Base-by-base conservation (phyloP, 352 stramenopile genomes). In the Pythium inflatum region DNA sequence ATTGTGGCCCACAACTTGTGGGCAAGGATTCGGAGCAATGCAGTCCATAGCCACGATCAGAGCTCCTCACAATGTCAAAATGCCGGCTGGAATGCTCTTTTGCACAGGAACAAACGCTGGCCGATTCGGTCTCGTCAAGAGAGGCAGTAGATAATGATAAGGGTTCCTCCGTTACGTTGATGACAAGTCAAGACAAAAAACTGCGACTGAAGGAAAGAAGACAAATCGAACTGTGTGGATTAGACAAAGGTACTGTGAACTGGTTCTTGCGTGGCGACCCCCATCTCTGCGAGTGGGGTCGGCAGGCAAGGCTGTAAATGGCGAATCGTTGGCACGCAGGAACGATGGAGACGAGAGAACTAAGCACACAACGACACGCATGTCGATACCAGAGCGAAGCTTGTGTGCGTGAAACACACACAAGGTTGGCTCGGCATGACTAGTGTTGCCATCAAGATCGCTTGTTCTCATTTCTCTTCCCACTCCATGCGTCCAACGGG, bases 401-500 rank as follows among this genome's bases (percentile, higher is more conserved):
- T 54, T 27, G 9, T 22, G 46, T 20, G 12, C 25, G 18, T 30
- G 6, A 34, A 4, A 54, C 18, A 34, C 46, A 54, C 46, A 54
- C 9, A 27, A 54, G 46, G 46, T 54, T 36, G 46, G 46, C 46
- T 54, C 46, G 30, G 43, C 43, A 1, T 22, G n/a, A 41, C 34
- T 41, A 9, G 16, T 7, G 24, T 13, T n/a, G n/a, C n/a, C n/a
- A n/a, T n/a, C n/a, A n/a, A n/a, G n/a, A 22, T 0, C 11, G 12
- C 16, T 8, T 7, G 14, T 31, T 27, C 41, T 22, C 25, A 14
- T 62, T 38, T 51, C 36, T 41, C 16, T 12, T 13, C 14, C 14
- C 14, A 41, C 41, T 18, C 28, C 16, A 24, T n/a, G 48, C 2
- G 41, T 56, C 87, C 28, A 50, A 33, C 65, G 12, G 18, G 64